Base-by-base conservation (phyloP, 2,329 filamentous ascomycete genomes). In the Colletotrichum zoysiae region DNA sequence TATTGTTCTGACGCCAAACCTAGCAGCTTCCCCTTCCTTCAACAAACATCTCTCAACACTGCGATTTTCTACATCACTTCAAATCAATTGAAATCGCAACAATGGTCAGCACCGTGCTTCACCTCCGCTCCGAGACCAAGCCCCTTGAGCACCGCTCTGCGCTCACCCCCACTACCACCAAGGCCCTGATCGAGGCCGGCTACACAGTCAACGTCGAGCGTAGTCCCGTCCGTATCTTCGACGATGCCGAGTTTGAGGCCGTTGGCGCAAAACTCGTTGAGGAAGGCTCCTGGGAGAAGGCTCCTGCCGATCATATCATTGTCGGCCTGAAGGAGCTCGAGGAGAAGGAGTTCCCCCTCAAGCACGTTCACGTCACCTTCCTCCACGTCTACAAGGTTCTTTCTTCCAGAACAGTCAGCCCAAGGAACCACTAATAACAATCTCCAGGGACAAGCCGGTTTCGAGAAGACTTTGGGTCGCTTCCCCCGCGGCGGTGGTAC, bases 241-340 rank as follows among this genome's bases (percentile, higher is more conserved):
- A 88, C 42, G 88, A 90, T 75, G 81, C 78, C 53, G 90, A 92
- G 78, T 92, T 90, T 76, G 85, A 87, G 80, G 83, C 86, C 70
- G 86, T 87, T 42, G 92, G 92, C 60, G 91, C 90, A 56, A 87
- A 84, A 18, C 84, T 95, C 30, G 89, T 94, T 18, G 86, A 88
- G 18, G 87, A 89, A 74, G 89, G 91, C 53, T 88, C 86, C 61
- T 95, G 92, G 92, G 85, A 86, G 65, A 85, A 92, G 70, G 92
- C 89, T 1, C 90, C 92, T 50, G 82, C 85, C 75, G 90, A 93
- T 74, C 86, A 92, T 78, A 89, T 94, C 77, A 90, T 95, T 73
- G 82, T 95, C 70, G 93, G 93, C 51, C 86, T 95, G 71, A 95
- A 95, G 87, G 93, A 95, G 83, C 86, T 95, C 14, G 90, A 90